Evolutionary conservation across 352 stramenopile species (phyloP), one percentile per base, ranked within the genome.

Genomic region (Globisporangium cylindrosporum): DNA sequence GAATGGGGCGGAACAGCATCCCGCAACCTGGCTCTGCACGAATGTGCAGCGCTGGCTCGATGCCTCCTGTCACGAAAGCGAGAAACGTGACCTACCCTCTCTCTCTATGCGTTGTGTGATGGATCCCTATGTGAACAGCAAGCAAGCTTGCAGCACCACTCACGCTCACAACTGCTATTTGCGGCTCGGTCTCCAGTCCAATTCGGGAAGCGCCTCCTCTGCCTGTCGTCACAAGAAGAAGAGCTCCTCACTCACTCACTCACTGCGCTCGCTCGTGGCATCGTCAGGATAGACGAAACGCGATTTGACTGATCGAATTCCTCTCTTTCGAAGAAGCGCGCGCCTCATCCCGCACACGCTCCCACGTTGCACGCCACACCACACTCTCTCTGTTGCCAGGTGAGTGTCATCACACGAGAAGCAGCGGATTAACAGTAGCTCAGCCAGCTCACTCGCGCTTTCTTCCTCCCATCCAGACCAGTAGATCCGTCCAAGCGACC

Each of bases 271-370:
- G 46, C 9, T 38, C 62, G 46, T 61, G 14, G 32, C 32, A 22
- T 34, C 24, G 29, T 36, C 49, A 53, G 7, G 60, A 66, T 54
- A 41, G 60, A 32, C 29, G 48, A 20, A 43, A 25, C 15, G 58
- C 36, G 58, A 66, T 68, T 68, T 68, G 62, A 54, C 51, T 60
- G 62, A 51, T 67, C 62, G 32, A 22, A 27, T 27, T 60, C 25
- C n/a, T 46, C 55, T 46, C 55, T 43, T 61, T 61, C 56, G 56
- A 48, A 61, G 56, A 34, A 29, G 38, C 38, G 38, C 38, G 38
- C 38, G 38, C 38, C 38, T 46, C 38, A 32, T 55, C 25, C 14
- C 49, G 43, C 62, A 38, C 15, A 38, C 64, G 49, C 22, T 67
- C 58, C 29, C 38, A n/a, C 41, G 34, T 49, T 8, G 12, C 34